These are phyloP conservation scores for Colletotrichum magnum DNA, from an alignment of 2,329 filamentous ascomycete species.

Conservation along the genomic window DNA sequence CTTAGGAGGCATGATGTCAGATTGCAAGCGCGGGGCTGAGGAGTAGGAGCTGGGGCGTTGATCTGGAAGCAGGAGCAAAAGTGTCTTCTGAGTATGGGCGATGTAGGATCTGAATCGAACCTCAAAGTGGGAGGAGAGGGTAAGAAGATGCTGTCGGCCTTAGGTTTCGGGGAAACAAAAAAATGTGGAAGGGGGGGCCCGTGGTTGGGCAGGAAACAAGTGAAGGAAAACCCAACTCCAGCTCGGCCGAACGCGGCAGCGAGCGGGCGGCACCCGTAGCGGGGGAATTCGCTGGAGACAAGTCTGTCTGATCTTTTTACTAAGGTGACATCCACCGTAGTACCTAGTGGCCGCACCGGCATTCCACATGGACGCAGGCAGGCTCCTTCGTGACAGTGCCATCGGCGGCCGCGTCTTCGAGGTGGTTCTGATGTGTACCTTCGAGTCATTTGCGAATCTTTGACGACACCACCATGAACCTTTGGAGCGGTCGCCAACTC, in stretches of 20 bases:
- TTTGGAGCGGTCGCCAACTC: too few species aligned
- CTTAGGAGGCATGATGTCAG: conserved; percentile 59
- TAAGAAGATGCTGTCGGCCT: conserved; percentile 3
- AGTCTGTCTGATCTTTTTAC: conserved; percentile 8
- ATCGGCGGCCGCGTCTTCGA: too few species aligned
- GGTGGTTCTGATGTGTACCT: too few species aligned
- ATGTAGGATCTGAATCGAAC: conserved; percentile 7
- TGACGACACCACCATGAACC: too few species aligned
- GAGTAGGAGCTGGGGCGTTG: conserved; percentile 2
- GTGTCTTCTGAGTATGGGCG: background rate
- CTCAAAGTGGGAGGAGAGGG: background rate
- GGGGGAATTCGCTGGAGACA: conserved; percentile 29
- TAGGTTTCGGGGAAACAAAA: conserved; percentile 30
- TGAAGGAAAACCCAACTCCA: conserved; percentile 28
- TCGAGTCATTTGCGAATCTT: too few species aligned
- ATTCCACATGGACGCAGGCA: conserved; percentile 1
- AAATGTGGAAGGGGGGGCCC: conserved; percentile 35
- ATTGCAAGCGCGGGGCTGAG: conserved; percentile 27
- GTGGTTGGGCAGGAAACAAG: conserved; percentile 39
- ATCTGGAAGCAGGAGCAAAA: background rate
- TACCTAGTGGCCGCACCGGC: conserved; percentile 3
- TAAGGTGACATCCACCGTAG: conserved; percentile 3
- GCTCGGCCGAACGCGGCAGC: conserved; percentile 32
- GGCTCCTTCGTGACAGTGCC: too few species aligned
- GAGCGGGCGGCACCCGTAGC: conserved; percentile 24